These are phyloP conservation scores for Schizochytrium sp. DNA, from an alignment of 108 stramenopile species.

Conservation along the genomic window DNA sequence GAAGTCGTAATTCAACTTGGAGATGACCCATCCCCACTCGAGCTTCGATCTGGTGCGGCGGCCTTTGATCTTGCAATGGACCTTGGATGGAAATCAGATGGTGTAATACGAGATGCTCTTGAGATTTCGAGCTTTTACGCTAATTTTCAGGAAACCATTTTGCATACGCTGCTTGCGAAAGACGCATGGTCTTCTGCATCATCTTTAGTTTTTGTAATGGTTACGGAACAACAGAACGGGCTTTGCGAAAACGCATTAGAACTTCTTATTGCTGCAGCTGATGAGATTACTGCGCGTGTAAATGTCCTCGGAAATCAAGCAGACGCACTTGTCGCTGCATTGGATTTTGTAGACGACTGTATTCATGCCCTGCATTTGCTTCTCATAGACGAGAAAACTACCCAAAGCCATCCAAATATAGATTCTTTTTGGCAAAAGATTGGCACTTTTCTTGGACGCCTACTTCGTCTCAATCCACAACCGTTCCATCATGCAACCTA, in stretches of 20 bases:
- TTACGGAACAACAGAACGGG: background rate
- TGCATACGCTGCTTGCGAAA: constrained; percentile 13
- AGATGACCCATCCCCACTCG: background rate
- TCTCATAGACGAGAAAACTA: background rate
- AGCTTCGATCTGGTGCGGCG: background rate
- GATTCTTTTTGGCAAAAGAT: constrained; percentile 41
- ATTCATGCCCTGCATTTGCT: background rate
- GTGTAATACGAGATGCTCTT: constrained; percentile 1
- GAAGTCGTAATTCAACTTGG: background rate
- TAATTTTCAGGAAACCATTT: constrained; percentile 34
- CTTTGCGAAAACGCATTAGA: constrained; percentile 13
- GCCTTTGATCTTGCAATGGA: constrained; percentile 27
- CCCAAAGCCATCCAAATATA: background rate
- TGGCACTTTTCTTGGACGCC: background rate
- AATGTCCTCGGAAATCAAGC: background rate
- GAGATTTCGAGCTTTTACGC: background rate
- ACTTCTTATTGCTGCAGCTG: background rate
- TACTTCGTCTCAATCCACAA: constrained; percentile 4
- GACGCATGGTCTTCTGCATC: background rate
- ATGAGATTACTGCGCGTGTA: constrained; percentile 3
- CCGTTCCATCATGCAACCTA: background rate
- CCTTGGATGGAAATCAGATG: background rate
- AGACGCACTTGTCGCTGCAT: background rate
- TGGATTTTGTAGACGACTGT: background rate
- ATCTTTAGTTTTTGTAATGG: background rate